Evolutionary conservation across 352 stramenopile genomes (phyloP).

Genomic region (Bremia lactucae): DNA sequence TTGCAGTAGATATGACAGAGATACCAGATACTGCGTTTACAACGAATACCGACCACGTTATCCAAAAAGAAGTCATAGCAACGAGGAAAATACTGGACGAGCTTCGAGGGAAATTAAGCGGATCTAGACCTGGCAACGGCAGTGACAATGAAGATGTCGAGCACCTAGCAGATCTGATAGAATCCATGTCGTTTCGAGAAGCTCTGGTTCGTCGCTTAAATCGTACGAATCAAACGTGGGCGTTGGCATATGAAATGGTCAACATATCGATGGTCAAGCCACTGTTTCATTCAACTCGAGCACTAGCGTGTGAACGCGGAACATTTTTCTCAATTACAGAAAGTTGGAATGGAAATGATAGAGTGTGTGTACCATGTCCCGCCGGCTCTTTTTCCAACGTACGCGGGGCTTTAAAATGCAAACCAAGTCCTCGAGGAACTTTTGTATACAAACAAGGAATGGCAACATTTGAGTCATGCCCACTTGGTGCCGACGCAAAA

Average conservation of each 20-base stretch:
- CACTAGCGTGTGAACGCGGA: slow-evolving; percentile 18
- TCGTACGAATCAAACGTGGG: slow-evolving; percentile 4
- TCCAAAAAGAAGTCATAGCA: slow-evolving; percentile 8
- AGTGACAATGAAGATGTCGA: slow-evolving; percentile 1
- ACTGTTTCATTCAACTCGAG: slow-evolving; percentile 20
- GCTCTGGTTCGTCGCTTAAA: slow-evolving; percentile 15
- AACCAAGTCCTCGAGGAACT: slow-evolving; percentile 23
- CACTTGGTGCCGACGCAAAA: slow-evolving; percentile 21
- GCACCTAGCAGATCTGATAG: slow-evolving; percentile 7
- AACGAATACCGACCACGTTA: not conserved
- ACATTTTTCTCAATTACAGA: slow-evolving; percentile 18
- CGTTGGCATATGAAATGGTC: slow-evolving; percentile 8
- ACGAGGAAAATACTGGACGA: slow-evolving; percentile 8
- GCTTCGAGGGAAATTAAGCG: slow-evolving; percentile 9
- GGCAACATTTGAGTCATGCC: slow-evolving; percentile 29
- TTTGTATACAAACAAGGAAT: slow-evolving; percentile 31
- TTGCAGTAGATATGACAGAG: slow-evolving; percentile 17
- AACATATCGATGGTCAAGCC: slow-evolving; percentile 13
- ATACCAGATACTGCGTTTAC: not conserved
- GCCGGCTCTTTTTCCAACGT: slow-evolving; percentile 21
- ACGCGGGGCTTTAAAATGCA: slow-evolving; percentile 26
- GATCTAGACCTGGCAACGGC: not conserved
- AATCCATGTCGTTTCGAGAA: slow-evolving; percentile 9
- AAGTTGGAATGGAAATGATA: not conserved
- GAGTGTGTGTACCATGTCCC: slow-evolving; percentile 22